Conservation (phyloP, 2,329 filamentous ascomycete species). For the Sporothrix luriei region DNA sequence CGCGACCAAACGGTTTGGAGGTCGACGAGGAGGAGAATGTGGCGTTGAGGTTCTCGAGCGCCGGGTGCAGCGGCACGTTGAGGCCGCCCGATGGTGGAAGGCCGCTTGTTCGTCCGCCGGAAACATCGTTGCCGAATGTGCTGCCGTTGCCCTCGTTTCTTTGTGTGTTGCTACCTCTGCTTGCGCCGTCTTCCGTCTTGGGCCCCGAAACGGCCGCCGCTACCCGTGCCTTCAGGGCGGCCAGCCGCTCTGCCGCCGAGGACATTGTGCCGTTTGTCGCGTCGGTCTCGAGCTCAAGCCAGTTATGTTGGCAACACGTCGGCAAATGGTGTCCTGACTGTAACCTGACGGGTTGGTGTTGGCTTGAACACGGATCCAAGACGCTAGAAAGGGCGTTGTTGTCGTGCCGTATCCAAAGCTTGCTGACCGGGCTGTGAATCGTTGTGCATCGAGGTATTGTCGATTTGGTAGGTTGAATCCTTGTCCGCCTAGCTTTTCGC, state of each 20-base stretch:
- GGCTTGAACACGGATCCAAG: background rate
- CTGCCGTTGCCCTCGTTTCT: slow-evolving; percentile 45
- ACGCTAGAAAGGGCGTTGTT: background rate
- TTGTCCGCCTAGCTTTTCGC: slow-evolving; percentile 16
- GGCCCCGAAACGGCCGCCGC: slow-evolving; percentile 64
- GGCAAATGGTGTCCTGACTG: too few relatives aligned
- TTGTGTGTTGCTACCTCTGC: background rate
- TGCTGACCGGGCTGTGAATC: background rate
- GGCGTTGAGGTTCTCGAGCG: slow-evolving; percentile 62
- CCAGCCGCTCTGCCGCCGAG: slow-evolving; percentile 64
- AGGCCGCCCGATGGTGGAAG: slow-evolving; percentile 59
- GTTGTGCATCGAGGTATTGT: background rate
- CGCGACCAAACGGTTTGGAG: slow-evolving; percentile 29
- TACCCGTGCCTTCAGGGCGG: slow-evolving; percentile 77
- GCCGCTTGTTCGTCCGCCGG: slow-evolving; percentile 30
- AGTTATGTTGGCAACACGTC: background rate
- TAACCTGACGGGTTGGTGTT: background rate
- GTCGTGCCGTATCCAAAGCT: background rate
- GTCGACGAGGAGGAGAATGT: slow-evolving; percentile 50
- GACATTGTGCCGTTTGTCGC: slow-evolving; percentile 28
- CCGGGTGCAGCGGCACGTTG: slow-evolving; percentile 76
- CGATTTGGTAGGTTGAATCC: background rate
- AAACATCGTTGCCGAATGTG: slow-evolving; percentile 42
- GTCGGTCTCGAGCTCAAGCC: background rate
- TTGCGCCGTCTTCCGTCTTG: slow-evolving; percentile 38